A percentile compares a stretch with the other conserved stretches of the same genome.
Evolutionary conservation across 192 early-diverging fungal species (phyloP).

Genomic region (Chytriomyces confervae): DNA sequence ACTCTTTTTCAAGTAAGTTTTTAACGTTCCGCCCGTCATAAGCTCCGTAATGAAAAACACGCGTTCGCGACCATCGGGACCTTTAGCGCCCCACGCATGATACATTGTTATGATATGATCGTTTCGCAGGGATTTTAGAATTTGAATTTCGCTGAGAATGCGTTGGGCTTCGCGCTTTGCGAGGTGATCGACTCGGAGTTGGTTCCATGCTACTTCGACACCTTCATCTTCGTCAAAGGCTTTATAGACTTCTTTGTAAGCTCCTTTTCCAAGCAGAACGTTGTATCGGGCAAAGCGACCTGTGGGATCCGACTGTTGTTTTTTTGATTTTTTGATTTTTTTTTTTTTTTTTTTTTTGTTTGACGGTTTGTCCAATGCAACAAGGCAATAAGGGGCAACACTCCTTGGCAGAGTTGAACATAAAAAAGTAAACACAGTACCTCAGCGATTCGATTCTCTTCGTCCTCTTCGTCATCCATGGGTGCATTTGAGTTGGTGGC

Average conservation of each 20-base stretch:
- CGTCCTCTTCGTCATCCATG: conserved; percentile 23
- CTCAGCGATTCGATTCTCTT: conserved; percentile 22
- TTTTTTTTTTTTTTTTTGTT: background rate
- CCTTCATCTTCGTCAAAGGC: conserved; percentile 87
- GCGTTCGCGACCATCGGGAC: conserved; percentile 63
- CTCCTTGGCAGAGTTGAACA: too few species aligned
- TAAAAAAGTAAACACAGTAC: background rate
- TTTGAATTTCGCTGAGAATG: conserved; percentile 61
- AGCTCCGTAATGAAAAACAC: conserved; percentile 87
- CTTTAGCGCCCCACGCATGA: conserved; percentile 34
- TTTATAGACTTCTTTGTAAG: conserved; percentile 88
- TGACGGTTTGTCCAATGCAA: too few species aligned
- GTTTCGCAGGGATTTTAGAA: conserved; percentile 79
- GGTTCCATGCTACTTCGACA: conserved; percentile 91
- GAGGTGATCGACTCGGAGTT: conserved; percentile 63
- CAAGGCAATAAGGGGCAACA: too few species aligned
- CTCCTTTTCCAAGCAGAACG: conserved; percentile 74
- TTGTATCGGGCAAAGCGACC: conserved; percentile 68
- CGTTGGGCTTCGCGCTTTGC: conserved; percentile 48
- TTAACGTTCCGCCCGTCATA: conserved; percentile 88
- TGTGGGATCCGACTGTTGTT: conserved; percentile 61
- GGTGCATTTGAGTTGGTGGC: background rate
- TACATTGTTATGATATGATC: conserved; percentile 71
- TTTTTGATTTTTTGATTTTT: background rate
- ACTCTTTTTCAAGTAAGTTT: conserved; percentile 75